phyloP scores from a whole-genome alignment of 495 filamentous ascomycete genomes.

The Jackrogersella multiformis region DNA sequence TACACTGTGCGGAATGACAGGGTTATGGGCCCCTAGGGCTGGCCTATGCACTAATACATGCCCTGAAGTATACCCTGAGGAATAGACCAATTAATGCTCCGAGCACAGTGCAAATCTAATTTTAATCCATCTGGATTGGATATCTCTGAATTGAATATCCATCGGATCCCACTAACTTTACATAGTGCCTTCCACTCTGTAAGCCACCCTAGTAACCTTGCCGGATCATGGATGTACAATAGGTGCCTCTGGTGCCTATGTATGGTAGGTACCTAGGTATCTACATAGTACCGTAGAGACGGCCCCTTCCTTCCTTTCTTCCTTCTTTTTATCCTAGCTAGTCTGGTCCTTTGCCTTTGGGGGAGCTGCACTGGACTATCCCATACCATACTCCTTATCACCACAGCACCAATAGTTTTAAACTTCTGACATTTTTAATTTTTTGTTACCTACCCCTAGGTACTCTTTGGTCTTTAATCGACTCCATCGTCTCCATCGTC shows the following conservation, averaged over 20 bases:
- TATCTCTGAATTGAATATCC: too few relatives aligned
- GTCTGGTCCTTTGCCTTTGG: too few relatives aligned
- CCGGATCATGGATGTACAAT: too few relatives aligned
- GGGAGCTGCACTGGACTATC: not conserved
- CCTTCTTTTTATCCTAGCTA: too few relatives aligned
- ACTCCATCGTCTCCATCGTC: conserved; percentile 6
- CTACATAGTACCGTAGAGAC: not conserved
- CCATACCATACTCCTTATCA: conserved; percentile 18
- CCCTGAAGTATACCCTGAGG: conserved; percentile 1
- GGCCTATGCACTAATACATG: conserved; percentile 6
- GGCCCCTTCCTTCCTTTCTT: too few relatives aligned
- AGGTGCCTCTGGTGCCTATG: not conserved
- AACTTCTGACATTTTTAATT: conserved; percentile 25
- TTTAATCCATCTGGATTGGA: too few relatives aligned
- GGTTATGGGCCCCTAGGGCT: conserved; percentile 20
- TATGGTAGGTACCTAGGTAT: not conserved
- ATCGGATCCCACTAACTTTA: not conserved
- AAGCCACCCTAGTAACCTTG: not conserved
- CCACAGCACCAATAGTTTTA: conserved; percentile 8
- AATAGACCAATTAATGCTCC: conserved; percentile 34
- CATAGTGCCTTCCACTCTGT: not conserved
- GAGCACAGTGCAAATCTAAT: conserved; percentile 36
- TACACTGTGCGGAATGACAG: conserved; percentile 18
- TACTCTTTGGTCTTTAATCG: too few relatives aligned
- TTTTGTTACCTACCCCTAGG: conserved; percentile 11